phyloP scores from a whole-genome alignment of 257 asterid species.

The Solanum virginianum region DNA sequence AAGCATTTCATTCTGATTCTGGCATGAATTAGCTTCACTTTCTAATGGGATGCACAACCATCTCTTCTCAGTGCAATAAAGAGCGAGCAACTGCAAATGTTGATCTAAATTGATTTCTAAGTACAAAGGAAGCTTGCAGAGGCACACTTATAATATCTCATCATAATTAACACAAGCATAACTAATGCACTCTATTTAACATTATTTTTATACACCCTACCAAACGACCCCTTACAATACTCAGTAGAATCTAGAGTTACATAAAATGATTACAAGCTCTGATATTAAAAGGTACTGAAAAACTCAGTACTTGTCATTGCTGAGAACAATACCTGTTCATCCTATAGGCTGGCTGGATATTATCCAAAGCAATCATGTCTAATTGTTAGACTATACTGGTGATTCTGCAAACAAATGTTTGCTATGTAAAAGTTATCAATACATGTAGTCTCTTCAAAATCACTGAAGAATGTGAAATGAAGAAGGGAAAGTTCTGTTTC shows the following conservation, averaged over 20 bases:
- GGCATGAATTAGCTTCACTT: not conserved
- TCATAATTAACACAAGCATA: too few species aligned
- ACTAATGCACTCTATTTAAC: too few species aligned
- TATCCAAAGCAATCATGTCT: not conserved
- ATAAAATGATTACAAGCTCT: not conserved
- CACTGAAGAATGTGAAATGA: not conserved
- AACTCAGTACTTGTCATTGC: not conserved
- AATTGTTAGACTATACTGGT: not conserved
- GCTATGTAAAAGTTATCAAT: not conserved
- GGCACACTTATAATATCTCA: not conserved
- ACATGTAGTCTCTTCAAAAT: not conserved
- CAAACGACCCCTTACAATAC: not conserved
- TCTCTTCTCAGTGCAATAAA: not conserved
- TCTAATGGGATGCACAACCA: not conserved
- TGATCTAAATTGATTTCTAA: not conserved
- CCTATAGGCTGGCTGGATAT: not conserved
- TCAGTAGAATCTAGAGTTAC: not conserved
- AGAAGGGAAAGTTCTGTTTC: not conserved
- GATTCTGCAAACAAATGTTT: not conserved
- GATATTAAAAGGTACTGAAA: not conserved
- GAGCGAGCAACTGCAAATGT: not conserved
- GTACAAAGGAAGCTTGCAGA: not conserved
- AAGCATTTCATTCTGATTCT: not conserved
- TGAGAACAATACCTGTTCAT: not conserved
- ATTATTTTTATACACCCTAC: too few species aligned